Conservation (phyloP, 1,139 yeast genomes). For the Geotrichum carabidarum region DNA sequence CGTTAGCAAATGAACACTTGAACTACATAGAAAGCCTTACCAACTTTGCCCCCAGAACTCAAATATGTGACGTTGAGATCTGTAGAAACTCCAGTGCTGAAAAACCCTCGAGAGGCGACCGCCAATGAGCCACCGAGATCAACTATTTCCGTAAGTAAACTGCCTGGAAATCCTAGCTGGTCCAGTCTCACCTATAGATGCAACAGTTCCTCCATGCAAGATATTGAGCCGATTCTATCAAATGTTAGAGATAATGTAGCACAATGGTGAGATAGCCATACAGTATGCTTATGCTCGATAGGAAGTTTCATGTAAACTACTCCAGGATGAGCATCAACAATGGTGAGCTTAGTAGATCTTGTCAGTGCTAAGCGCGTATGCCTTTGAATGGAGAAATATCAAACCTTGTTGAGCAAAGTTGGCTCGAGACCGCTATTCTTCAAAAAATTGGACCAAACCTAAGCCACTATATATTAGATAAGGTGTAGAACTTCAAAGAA, state of each 20-base stretch:
- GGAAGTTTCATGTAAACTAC: slow-evolving; percentile 35
- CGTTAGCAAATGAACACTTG: slow-evolving; percentile 2
- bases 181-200: slow-evolving; percentile 28
- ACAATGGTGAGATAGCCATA: slow-evolving; percentile 20
- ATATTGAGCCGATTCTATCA: slow-evolving; percentile 38
- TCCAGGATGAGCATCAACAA: slow-evolving; percentile 36
- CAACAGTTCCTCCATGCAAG: slow-evolving; percentile 43
- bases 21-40: slow-evolving; percentile 22
- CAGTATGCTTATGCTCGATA: slow-evolving; percentile 38
- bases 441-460: slow-evolving; percentile 39
- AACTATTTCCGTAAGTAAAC: slow-evolving; percentile 22
- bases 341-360: slow-evolving; percentile 24
- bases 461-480: not conserved
- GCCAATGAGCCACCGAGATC: slow-evolving; percentile 47
- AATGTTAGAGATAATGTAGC: not conserved
- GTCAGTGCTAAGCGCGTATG: not conserved
- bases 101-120: slow-evolving; percentile 41
- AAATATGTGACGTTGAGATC: slow-evolving; percentile 42
- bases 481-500: not conserved
- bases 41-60: slow-evolving; percentile 41
- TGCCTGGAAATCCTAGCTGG: not conserved
- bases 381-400: slow-evolving; percentile 9
- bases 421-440: slow-evolving; percentile 39
- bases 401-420: slow-evolving; percentile 32
- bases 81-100: slow-evolving; percentile 43